Evolutionary conservation across 805 yeast species (phyloP).

Genomic region (Cyberlindnera euphorbiiphila): DNA sequence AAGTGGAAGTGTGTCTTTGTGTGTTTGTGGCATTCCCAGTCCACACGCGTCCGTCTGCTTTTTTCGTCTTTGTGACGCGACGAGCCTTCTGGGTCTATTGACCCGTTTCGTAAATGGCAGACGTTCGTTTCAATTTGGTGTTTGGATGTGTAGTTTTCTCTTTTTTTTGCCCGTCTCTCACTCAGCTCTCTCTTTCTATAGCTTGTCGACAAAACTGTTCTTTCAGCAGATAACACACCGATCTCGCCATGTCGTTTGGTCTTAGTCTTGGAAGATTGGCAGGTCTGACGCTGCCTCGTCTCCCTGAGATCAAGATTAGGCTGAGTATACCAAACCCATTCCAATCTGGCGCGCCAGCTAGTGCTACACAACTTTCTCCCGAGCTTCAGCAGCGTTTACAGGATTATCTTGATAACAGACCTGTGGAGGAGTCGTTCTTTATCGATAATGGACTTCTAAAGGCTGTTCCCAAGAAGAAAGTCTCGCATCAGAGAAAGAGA

Average conservation of each 20-base stretch:
- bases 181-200: too few species aligned
- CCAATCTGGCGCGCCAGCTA: slow-evolving; percentile 4
- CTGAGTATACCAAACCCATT: slow-evolving; percentile 26
- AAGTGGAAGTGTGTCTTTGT: too few species aligned
- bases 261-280: slow-evolving; percentile 21
- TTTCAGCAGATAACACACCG: neutral
- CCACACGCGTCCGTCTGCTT: slow-evolving; percentile 22
- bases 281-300: slow-evolving; percentile 21
- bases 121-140: slow-evolving; percentile 3
- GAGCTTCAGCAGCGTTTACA: slow-evolving; percentile 28
- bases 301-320: slow-evolving; percentile 26
- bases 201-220: too few species aligned
- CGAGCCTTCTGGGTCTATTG: neutral
- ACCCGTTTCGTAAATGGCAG: neutral
- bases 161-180: too few species aligned
- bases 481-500: slow-evolving; percentile 82
- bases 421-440: slow-evolving; percentile 34
- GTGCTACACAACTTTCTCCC: slow-evolving; percentile 9
- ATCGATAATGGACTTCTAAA: slow-evolving; percentile 67
- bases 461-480: slow-evolving; percentile 95
- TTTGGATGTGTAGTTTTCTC: neutral
- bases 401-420: slow-evolving; percentile 26
- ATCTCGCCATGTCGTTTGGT: slow-evolving; percentile 19
- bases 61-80: slow-evolving; percentile 10
- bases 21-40: slow-evolving; percentile 8